These are phyloP conservation scores for Arabis hirsuta DNA, from an alignment of 345 rosid genomes.

Conservation along the genomic window DNA sequence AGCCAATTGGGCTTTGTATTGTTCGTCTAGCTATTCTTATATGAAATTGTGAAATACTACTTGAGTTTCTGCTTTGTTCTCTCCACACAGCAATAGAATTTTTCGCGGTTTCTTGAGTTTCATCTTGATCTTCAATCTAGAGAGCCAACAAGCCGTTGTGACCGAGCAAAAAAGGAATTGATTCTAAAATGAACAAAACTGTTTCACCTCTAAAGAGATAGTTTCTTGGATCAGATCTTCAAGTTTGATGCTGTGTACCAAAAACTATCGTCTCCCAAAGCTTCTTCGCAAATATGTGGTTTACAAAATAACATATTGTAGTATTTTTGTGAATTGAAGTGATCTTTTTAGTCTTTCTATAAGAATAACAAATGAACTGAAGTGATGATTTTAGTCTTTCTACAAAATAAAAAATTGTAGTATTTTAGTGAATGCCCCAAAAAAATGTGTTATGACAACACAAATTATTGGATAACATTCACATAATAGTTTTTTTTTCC, in stretches of 20 bases:
- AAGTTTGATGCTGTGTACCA: neutral
- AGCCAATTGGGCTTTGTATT: constrained; percentile 37
- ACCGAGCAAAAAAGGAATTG: neutral
- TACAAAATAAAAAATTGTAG: too few species aligned
- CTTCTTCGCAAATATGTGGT: neutral
- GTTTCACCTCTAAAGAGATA: constrained; percentile 1
- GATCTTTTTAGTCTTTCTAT: neutral
- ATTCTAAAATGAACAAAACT: neutral
- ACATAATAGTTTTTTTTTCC: too few species aligned
- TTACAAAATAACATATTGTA: too few species aligned
- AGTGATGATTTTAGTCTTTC: neutral
- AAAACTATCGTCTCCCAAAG: neutral
- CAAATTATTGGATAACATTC: too few species aligned
- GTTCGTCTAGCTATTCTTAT: constrained; percentile 26
- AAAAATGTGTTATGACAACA: too few species aligned
- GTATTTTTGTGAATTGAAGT: too few species aligned
- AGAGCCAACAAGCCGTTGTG: constrained; percentile 7
- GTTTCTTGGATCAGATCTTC: neutral
- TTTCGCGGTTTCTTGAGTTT: constrained; percentile 19
- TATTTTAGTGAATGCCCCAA: too few species aligned
- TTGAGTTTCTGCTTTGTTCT: constrained; percentile 29
- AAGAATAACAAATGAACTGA: neutral
- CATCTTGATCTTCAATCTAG: neutral
- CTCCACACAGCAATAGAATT: constrained; percentile 4
- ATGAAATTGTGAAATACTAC: constrained; percentile 7